phyloP scores from a whole-genome alignment of 805 yeast genomes.

The Suhomyces canberraensis region DNA sequence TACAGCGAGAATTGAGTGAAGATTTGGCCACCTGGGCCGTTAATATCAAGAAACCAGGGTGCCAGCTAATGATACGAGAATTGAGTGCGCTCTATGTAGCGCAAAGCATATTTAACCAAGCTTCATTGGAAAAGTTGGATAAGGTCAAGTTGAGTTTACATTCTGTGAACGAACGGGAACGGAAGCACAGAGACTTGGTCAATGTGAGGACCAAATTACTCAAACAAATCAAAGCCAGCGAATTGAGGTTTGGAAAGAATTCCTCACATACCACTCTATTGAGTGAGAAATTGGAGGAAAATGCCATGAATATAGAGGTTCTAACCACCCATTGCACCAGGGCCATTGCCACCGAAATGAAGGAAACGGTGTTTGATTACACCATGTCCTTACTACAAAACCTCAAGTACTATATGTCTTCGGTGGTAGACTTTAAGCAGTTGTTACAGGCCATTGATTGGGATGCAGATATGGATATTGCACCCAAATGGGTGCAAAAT shows the following conservation, averaged over 20 bases:
- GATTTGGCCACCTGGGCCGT: slow-evolving; percentile 44
- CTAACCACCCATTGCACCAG: slow-evolving; percentile 50
- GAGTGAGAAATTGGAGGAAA: slow-evolving; percentile 51
- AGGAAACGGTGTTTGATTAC: slow-evolving; percentile 44
- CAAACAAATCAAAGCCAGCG: slow-evolving; percentile 38
- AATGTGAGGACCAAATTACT: slow-evolving; percentile 35
- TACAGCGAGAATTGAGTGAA: slow-evolving; percentile 35
- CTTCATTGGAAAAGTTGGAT: slow-evolving; percentile 42
- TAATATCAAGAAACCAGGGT: slow-evolving; percentile 36
- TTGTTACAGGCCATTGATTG: slow-evolving; percentile 5
- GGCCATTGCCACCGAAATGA: slow-evolving; percentile 43
- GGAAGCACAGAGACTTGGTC: slow-evolving; percentile 40
- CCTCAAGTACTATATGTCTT: slow-evolving; percentile 14
- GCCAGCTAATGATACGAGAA: slow-evolving; percentile 37
- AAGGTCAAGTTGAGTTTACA: slow-evolving; percentile 41
- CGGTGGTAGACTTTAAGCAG: slow-evolving; percentile 4
- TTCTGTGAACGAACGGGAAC: slow-evolving; percentile 50
- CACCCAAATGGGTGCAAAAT: slow-evolving; percentile 4
- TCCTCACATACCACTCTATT: slow-evolving; percentile 42
- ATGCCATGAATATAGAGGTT: slow-evolving; percentile 48
- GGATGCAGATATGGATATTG: slow-evolving; percentile 4
- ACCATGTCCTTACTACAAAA: slow-evolving; percentile 28
- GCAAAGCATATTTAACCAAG: slow-evolving; percentile 35
- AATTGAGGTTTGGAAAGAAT: slow-evolving; percentile 41
- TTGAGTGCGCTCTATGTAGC: slow-evolving; percentile 35